A percentile compares a stretch with the other conserved stretches of the same genome.
Conservation (phyloP, 2,329 filamentous ascomycete genomes). For the Penicillium sp. region DNA sequence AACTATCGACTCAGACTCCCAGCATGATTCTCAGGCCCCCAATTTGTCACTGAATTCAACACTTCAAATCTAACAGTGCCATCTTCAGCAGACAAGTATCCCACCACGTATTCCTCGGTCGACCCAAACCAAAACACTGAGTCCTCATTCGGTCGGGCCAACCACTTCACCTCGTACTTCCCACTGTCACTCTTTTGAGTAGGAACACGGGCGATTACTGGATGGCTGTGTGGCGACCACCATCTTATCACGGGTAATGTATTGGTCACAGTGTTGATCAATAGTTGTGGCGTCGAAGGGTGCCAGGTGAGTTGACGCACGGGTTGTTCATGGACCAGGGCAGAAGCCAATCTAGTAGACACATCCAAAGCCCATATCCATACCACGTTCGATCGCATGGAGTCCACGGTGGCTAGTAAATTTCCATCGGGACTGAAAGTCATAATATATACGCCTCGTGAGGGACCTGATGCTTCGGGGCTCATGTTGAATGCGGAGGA, state of each 20-base stretch:
- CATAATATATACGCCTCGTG: conserved; percentile 39
- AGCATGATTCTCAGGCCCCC: conserved; percentile 16
- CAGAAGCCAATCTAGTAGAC: conserved; percentile 31
- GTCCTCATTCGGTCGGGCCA: conserved; percentile 21
- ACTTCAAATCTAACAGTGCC: conserved; percentile 26
- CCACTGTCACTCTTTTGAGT: conserved; percentile 34
- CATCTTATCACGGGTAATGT: conserved; percentile 32
- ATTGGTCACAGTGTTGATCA: conserved; percentile 40
- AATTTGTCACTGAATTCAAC: conserved; percentile 29
- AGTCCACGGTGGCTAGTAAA: conserved; percentile 41
- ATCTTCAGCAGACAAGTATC: conserved; percentile 28
- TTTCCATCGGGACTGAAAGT: conserved; percentile 40
- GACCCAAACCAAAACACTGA: conserved; percentile 38
- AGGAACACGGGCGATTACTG: conserved; percentile 33
- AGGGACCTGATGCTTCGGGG: conserved; percentile 28
- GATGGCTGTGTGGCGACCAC: conserved; percentile 32
- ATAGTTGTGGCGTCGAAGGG: conserved; percentile 34
- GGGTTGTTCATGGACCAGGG: conserved; percentile 43
- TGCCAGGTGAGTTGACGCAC: conserved; percentile 44
- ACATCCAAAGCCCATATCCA: conserved; percentile 46
- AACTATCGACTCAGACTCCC: conserved; percentile 23
- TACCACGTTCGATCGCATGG: conserved; percentile 43
- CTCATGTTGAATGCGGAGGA: conserved; percentile 36
- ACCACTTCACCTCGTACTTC: conserved; percentile 37
- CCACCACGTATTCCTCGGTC: conserved; percentile 35